Evolutionary conservation across 169 alveolate genomes (phyloP), one percentile per base, ranked within the genome.

Genomic region (Plasmodium falciparum): DNA sequence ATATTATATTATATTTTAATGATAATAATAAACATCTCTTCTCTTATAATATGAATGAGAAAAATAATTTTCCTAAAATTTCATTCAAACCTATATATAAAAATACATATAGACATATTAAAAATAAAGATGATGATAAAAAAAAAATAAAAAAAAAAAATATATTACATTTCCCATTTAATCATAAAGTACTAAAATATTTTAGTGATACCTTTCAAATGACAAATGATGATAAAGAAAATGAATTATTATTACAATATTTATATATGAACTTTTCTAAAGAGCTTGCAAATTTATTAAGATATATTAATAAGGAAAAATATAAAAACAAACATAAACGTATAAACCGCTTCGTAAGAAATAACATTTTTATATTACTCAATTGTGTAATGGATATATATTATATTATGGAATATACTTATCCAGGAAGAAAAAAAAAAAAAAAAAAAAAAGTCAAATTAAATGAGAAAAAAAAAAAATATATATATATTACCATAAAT

Each of bases 351-450:
- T 39, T 39, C 6, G 47, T 39, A 56, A 22, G 17, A 56, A 22
- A 56, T 56, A 17, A 17, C 13, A 78, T 78, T 65, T 78, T 78
- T 33, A 17, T 78, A 26, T 49, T 78, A 26, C 52, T 78, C 50
- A 78, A 78, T 52, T 52, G 66, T 66, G 89, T 66, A 43, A 65
- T 66, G 89, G 89, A 78, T 52, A 52, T 78, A 29, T 78, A 66
- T 66, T 78, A 78, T 33, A 47, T 78, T 54, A 78, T 78, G 78
- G 67, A 49, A 2, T 78, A 65, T 39, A 39, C 47, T 5, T 39
- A 0, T 39, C 47, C 2, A 6, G 47, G 47, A 39, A 39, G 47
- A 39, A 39, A 0, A 39, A 39, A 0, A 39, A 5, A 5, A 39
- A 5, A 5, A 5, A 39, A 39, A 39, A 39, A 39, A 39, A 39